Conservation (phyloP, 1,284 basidiomycete genomes). For the Neotropicomus parvogracilis region DNA sequence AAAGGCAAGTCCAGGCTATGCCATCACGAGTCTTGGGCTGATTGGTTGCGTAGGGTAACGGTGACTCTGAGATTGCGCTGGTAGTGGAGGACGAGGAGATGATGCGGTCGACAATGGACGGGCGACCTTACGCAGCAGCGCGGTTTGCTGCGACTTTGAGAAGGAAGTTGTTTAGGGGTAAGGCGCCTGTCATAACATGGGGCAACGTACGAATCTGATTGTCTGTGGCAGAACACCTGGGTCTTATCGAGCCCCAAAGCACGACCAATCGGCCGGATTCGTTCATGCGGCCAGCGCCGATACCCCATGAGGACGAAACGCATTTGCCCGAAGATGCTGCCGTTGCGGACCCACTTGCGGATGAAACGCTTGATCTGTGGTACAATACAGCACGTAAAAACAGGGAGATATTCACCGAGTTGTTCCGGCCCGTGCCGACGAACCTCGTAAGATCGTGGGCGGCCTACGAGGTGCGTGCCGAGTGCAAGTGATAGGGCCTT, state of each 20-base stretch:
- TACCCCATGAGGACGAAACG: conserved; percentile 66
- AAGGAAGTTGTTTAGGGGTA: conserved; percentile 72
- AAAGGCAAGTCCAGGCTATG: conserved; percentile 40
- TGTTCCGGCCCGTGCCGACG: conserved; percentile 81
- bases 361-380: conserved; percentile 62
- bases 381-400: conserved; percentile 74
- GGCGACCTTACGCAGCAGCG: conserved; percentile 60
- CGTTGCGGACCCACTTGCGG: conserved; percentile 79
- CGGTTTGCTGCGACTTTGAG: conserved; percentile 78
- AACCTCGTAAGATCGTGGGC: conserved; percentile 77
- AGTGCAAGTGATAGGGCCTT: conserved; percentile 21
- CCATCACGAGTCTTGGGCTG: conserved; percentile 5
- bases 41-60: conserved; percentile 59
- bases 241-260: conserved; percentile 68
- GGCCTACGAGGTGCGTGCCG: conserved; percentile 62
- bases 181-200: conserved; percentile 10
- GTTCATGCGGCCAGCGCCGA: conserved; percentile 79
- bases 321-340: conserved; percentile 53
- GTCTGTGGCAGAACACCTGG: conserved; percentile 72
- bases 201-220: background rate
- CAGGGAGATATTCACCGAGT: conserved; percentile 75
- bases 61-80: conserved; percentile 90
- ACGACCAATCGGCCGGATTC: conserved; percentile 43
- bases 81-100: conserved; percentile 85
- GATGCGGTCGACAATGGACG: conserved; percentile 78